A percentile compares a stretch with the other conserved stretches of the same genome.
Evolutionary conservation across 2,329 filamentous ascomycete species (phyloP).

Genomic region (Alternaria atra): DNA sequence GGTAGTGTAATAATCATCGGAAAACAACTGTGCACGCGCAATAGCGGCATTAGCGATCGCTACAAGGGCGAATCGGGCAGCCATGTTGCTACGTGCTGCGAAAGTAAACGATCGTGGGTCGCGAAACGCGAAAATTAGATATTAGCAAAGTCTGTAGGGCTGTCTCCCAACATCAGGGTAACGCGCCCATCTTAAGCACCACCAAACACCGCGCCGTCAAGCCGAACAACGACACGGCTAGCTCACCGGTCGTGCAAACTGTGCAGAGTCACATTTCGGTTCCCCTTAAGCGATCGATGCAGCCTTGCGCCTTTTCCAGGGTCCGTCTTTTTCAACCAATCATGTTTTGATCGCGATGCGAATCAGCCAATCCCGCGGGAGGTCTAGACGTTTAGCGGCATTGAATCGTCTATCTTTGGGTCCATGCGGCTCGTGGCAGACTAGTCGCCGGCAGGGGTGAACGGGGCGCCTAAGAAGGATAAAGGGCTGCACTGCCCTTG

Average conservation of each 20-base stretch:
- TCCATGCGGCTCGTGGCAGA: constrained; percentile 16
- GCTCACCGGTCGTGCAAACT: constrained; percentile 32
- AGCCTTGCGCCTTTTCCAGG: constrained; percentile 27
- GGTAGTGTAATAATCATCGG: background rate
- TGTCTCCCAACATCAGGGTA: constrained; percentile 20
- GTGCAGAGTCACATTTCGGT: constrained; percentile 30
- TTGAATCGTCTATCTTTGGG: constrained; percentile 30
- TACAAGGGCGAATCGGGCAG: constrained; percentile 21
- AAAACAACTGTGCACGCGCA: constrained; percentile 22
- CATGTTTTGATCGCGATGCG: constrained; percentile 15
- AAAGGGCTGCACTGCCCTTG: constrained; percentile 21
- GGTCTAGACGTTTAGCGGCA: constrained; percentile 27
- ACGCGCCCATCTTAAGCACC: constrained; percentile 33
- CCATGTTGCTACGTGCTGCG: constrained; percentile 21
- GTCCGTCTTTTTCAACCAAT: constrained; percentile 17
- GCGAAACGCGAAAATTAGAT: constrained; percentile 20
- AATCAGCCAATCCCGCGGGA: constrained; percentile 10
- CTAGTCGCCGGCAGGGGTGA: constrained; percentile 17
- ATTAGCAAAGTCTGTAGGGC: constrained; percentile 19
- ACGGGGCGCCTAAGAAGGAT: constrained; percentile 23
- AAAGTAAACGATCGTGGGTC: constrained; percentile 11
- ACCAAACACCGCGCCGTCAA: constrained; percentile 20
- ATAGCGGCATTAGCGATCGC: constrained; percentile 23
- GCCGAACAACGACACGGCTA: constrained; percentile 16
- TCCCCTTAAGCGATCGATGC: constrained; percentile 24